phyloP scores from a whole-genome alignment of 129 eudicot genomes.

The Centella asiatica region DNA sequence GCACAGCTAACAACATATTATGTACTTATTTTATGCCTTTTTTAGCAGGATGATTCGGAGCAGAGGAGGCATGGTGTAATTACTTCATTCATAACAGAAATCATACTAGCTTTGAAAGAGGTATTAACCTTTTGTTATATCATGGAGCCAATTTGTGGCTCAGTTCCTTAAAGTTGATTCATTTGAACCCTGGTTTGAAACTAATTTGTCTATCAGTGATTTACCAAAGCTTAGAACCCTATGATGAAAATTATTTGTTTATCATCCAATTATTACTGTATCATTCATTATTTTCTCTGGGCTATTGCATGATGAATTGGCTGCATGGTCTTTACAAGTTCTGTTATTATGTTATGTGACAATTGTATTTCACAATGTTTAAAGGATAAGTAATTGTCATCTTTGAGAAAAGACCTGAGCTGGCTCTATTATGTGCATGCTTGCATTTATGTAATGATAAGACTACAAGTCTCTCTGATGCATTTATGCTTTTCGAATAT shows the following conservation, averaged over 20 bases:
- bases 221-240: too few species aligned
- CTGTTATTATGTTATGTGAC: too few species aligned
- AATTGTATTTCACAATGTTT: too few species aligned
- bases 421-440: background rate
- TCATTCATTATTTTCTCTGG: too few species aligned
- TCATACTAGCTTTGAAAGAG: slow-evolving; percentile 91
- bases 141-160: background rate
- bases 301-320: background rate
- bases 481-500: background rate
- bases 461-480: too few species aligned
- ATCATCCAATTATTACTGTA: too few species aligned
- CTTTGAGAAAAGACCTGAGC: background rate
- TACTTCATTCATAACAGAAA: slow-evolving; percentile 80
- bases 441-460: background rate
- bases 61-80: slow-evolving; percentile 45
- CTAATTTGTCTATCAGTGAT: too few species aligned
- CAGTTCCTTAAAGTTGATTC: background rate
- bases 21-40: background rate
- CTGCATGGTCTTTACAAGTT: too few species aligned
- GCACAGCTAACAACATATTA: background rate
- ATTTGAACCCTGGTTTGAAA: slow-evolving; percentile 8
- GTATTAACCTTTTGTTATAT: slow-evolving; percentile 26
- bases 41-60: slow-evolving; percentile 53
- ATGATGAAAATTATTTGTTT: too few species aligned
- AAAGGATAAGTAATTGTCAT: background rate